Evolutionary conservation across 129 eudicot genomes (phyloP).

Genomic region (Tagetes patula): DNA sequence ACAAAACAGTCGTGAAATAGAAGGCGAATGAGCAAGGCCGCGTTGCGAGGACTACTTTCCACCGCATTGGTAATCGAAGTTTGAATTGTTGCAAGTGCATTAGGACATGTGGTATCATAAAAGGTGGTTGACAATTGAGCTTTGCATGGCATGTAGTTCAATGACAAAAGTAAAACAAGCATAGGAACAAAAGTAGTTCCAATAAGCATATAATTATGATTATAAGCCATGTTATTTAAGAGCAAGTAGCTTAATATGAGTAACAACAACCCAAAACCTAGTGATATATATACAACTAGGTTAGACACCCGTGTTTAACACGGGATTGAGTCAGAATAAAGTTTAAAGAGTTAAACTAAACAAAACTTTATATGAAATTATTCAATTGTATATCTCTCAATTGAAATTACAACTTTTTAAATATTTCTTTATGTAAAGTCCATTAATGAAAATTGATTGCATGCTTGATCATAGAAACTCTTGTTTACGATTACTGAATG

Average conservation of each 20-base stretch:
- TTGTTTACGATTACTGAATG: too few species aligned
- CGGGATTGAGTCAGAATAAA: too few species aligned
- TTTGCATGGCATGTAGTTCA: constrained; percentile 24
- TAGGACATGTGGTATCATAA: constrained; percentile 71
- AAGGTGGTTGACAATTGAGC: constrained; percentile 54
- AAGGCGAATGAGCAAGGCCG: constrained; percentile 25
- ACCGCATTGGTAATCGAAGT: constrained; percentile 41
- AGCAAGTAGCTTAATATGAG: background rate
- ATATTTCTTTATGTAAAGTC: too few species aligned
- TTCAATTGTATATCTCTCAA: too few species aligned
- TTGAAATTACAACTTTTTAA: too few species aligned
- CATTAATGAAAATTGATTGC: too few species aligned
- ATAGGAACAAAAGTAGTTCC: constrained; percentile 17
- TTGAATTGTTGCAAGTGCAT: constrained; percentile 45
- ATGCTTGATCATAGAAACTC: too few species aligned
- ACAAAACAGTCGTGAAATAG: constrained; percentile 49
- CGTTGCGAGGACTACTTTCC: constrained; percentile 28
- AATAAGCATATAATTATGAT: background rate
- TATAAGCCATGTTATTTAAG: too few species aligned
- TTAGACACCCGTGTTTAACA: too few species aligned
- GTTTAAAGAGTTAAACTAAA: too few species aligned
- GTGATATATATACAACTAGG: background rate
- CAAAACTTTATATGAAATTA: too few species aligned
- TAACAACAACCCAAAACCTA: background rate
- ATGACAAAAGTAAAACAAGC: constrained; percentile 22